Evolutionary conservation across 441 rosid species (phyloP).

Genomic region (Erysimum pusillum): DNA sequence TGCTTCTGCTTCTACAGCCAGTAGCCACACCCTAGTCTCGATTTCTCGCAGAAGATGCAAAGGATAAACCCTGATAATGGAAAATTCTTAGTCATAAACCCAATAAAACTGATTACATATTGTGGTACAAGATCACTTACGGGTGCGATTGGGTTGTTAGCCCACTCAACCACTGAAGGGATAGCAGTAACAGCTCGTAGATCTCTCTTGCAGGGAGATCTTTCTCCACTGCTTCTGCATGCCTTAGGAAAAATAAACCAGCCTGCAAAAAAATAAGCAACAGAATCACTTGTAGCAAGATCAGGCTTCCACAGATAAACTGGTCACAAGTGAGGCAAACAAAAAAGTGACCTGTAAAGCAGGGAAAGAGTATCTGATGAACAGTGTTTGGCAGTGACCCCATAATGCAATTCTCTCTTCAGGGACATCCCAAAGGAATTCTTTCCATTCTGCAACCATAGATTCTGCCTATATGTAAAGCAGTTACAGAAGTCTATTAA

Average conservation of each 20-base stretch:
- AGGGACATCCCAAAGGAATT: slow-evolving; percentile 99
- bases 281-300: slow-evolving; percentile 41
- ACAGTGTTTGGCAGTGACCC: slow-evolving; percentile 97
- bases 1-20: slow-evolving; percentile 99
- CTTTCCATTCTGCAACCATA: slow-evolving; percentile 99
- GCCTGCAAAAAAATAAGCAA: slow-evolving; percentile 69
- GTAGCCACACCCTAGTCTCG: slow-evolving; percentile 98
- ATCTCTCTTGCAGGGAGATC: slow-evolving; percentile 96
- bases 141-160: slow-evolving; percentile 81
- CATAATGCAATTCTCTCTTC: slow-evolving; percentile 99
- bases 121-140: slow-evolving; percentile 65
- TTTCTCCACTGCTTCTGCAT: slow-evolving; percentile 95
- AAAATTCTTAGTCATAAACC: slow-evolving; percentile 48
- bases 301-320: slow-evolving; percentile 32
- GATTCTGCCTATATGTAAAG: slow-evolving; percentile 85
- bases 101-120: slow-evolving; percentile 18
- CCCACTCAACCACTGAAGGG: slow-evolving; percentile 99
- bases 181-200: slow-evolving; percentile 86
- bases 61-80: slow-evolving; percentile 82
- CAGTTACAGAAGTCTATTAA: slow-evolving; percentile 32
- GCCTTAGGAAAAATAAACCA: slow-evolving; percentile 93
- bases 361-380: slow-evolving; percentile 87
- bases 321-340: slow-evolving; percentile 31
- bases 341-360: slow-evolving; percentile 73
- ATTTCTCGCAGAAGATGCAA: slow-evolving; percentile 94